These are phyloP conservation scores for Macrocystidia cucumis DNA, from an alignment of 1,284 basidiomycete species.

Conservation along the genomic window DNA sequence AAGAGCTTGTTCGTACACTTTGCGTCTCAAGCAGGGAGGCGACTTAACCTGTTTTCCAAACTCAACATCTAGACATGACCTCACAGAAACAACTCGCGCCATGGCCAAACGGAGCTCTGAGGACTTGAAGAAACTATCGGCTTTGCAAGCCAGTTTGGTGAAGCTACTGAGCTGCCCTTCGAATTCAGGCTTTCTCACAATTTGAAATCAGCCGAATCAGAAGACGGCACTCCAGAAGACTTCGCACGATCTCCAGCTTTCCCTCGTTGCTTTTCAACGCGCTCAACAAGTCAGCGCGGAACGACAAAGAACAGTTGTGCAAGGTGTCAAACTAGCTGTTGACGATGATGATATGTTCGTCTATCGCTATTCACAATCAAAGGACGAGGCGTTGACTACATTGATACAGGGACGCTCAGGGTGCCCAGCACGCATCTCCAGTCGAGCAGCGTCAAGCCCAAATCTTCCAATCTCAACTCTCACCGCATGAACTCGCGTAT, in stretches of 20 bases:
- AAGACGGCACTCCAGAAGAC: constrained; percentile 84
- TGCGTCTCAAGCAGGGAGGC: neutral
- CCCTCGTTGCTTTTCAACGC: constrained; percentile 85
- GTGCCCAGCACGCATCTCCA: no score
- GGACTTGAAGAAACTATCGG: constrained; percentile 82
- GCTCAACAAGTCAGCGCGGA: constrained; percentile 90
- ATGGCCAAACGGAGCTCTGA: constrained; percentile 93
- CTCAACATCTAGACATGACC: constrained; percentile 53
- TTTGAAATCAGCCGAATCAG: constrained; percentile 48
- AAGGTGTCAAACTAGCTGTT: constrained; percentile 71
- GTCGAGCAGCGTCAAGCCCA: constrained; percentile 64
- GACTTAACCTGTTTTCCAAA: neutral
- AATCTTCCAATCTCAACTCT: constrained; percentile 65
- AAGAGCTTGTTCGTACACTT: constrained; percentile 85
- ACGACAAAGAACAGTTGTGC: constrained; percentile 76
- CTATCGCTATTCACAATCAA: no score
- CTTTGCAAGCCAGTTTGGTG: constrained; percentile 59
- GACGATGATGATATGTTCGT: constrained; percentile 57
- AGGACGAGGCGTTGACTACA: no score
- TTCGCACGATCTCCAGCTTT: constrained; percentile 87
- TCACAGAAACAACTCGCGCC: constrained; percentile 89
- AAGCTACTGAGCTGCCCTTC: constrained; percentile 14
- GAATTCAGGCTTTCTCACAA: constrained; percentile 4
- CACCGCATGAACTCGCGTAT: constrained; percentile 89
- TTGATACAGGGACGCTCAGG: no score